These are phyloP conservation scores for Luvunga scandens DNA, from an alignment of 345 rosid genomes.

Conservation along the genomic window DNA sequence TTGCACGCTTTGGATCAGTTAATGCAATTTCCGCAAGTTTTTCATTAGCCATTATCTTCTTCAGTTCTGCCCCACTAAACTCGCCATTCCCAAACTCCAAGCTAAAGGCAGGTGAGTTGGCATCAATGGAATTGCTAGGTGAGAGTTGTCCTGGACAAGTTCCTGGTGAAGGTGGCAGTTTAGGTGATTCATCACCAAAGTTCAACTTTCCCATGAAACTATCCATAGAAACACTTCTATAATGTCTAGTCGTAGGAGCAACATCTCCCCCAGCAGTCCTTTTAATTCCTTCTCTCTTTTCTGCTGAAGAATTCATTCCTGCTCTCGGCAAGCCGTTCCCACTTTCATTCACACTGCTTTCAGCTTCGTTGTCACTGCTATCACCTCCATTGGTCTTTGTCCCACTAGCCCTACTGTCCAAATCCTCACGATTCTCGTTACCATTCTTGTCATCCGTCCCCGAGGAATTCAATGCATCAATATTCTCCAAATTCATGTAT, in stretches of 20 bases:
- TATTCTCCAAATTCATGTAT: conserved; percentile 88
- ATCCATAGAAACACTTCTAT: conserved; percentile 91
- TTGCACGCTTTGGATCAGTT: conserved; percentile 85
- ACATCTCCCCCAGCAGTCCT: conserved; percentile 78
- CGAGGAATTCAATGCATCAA: conserved; percentile 75
- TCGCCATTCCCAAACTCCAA: conserved; percentile 90
- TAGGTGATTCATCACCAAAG: conserved; percentile 72
- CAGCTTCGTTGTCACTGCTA: conserved; percentile 91
- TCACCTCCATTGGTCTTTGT: conserved; percentile 80
- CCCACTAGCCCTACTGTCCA: conserved; percentile 91
- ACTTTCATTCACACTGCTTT: conserved; percentile 78
- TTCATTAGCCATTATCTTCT: conserved; percentile 95
- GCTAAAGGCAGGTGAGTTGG: conserved; percentile 58
- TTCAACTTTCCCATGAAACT: conserved; percentile 85
- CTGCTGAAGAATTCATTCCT: conserved; percentile 42
- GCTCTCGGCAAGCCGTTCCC: conserved; percentile 36
- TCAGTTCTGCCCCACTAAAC: conserved; percentile 75
- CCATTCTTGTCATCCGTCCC: conserved; percentile 73
- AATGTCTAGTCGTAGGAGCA: conserved; percentile 70
- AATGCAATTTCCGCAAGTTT: conserved; percentile 91
- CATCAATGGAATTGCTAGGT: conserved; percentile 63
- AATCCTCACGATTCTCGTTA: conserved; percentile 70
- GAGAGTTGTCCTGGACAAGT: conserved; percentile 64
- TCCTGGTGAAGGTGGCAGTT: conserved; percentile 80
- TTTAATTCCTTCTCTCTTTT: conserved; percentile 74